These are phyloP conservation scores for Macrophomina phaseolina DNA, from an alignment of 2,329 filamentous ascomycete species.

Conservation along the genomic window DNA sequence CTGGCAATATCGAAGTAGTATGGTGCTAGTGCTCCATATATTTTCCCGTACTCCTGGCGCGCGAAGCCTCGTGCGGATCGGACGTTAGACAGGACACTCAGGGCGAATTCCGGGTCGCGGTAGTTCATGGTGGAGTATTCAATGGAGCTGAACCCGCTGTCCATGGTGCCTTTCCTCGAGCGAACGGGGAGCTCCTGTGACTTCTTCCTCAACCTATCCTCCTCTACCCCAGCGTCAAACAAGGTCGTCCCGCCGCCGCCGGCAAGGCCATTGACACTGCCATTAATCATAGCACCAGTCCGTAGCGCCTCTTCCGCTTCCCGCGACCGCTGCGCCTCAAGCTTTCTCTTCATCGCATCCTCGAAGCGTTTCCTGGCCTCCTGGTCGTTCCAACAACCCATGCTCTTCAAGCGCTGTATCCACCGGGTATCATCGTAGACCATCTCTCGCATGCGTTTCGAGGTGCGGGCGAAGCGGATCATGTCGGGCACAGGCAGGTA, in stretches of 20 bases:
- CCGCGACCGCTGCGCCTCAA: slow-evolving; percentile 61
- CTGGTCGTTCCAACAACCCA: slow-evolving; percentile 90
- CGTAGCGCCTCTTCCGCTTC: slow-evolving; percentile 48
- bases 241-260: slow-evolving; percentile 58
- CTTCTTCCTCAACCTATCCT: slow-evolving; percentile 58
- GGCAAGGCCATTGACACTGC: slow-evolving; percentile 44
- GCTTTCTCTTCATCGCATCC: slow-evolving; percentile 62
- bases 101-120: slow-evolving; percentile 66
- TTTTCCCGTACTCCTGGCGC: slow-evolving; percentile 85
- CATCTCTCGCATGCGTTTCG: slow-evolving; percentile 91
- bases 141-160: slow-evolving; percentile 83
- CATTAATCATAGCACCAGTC: slow-evolving; percentile 41
- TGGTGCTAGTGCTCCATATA: slow-evolving; percentile 86
- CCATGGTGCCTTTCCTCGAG: slow-evolving; percentile 43
- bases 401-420: slow-evolving; percentile 82
- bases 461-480: slow-evolving; percentile 82
- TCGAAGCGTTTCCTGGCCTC: slow-evolving; percentile 85
- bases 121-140: slow-evolving; percentile 29
- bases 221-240: slow-evolving; percentile 75
- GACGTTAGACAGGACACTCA: slow-evolving; percentile 72
- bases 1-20: slow-evolving; percentile 84
- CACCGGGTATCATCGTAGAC: slow-evolving; percentile 97
- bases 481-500: slow-evolving; percentile 86
- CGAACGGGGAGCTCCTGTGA: slow-evolving; percentile 35
- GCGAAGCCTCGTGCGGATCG: slow-evolving; percentile 84